These are phyloP conservation scores for Stemphylium lycopersici DNA, from an alignment of 2,329 filamentous ascomycete species.

Conservation along the genomic window DNA sequence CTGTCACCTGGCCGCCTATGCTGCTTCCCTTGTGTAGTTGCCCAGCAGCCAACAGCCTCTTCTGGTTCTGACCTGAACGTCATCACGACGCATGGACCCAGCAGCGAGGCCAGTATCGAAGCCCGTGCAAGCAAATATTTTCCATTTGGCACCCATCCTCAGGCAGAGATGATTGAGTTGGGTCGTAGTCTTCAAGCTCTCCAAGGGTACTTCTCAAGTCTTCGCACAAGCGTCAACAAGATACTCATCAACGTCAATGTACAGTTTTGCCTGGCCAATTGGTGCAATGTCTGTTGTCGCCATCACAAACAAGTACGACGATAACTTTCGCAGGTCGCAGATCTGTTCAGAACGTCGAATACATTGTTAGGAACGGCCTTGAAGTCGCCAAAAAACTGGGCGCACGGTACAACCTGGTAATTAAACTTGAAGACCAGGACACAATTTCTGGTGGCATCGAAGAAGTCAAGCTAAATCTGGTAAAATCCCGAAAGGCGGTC, in stretches of 20 bases:
- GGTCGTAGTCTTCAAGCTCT: constrained; percentile 61
- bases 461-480: constrained; percentile 15
- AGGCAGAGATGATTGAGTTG: constrained; percentile 51
- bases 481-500: constrained; percentile 25
- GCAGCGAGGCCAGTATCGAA: constrained; percentile 49
- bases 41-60: too few relatives aligned
- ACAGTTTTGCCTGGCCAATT: constrained; percentile 40
- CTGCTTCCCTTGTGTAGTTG: too few relatives aligned
- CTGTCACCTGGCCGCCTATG: too few relatives aligned
- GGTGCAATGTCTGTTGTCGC: constrained; percentile 32
- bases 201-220: constrained; percentile 67
- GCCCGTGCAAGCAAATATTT: constrained; percentile 59
- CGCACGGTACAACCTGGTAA: constrained; percentile 38
- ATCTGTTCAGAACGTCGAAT: too few relatives aligned
- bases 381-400: constrained; percentile 26
- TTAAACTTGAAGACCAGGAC: constrained; percentile 30
- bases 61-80: too few relatives aligned
- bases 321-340: too few relatives aligned
- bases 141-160: constrained; percentile 53
- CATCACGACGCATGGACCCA: constrained; percentile 58
- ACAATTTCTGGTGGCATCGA: constrained; percentile 27
- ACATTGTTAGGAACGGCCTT: too few relatives aligned
- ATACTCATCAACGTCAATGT: constrained; percentile 66
- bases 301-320: constrained; percentile 39
- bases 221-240: constrained; percentile 63